Evolutionary conservation across 441 rosid species (phyloP), one percentile per base, ranked within the genome.

Genomic region (Corymbia calophylla): DNA sequence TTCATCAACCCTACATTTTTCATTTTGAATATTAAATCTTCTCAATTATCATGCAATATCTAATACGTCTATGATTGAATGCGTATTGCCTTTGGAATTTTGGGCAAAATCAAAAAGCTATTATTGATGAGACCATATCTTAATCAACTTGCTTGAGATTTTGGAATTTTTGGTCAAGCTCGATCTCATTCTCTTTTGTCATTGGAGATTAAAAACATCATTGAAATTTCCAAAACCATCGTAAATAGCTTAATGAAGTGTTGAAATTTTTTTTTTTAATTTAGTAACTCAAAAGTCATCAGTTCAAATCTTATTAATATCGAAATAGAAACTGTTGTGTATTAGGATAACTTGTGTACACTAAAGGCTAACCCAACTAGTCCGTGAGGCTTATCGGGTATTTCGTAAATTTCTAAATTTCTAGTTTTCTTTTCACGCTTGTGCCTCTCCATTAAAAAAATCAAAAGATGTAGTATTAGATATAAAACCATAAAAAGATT

Each of bases 1-100:
- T 17, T 12, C 0, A 1, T 32, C 13, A 0, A 8, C 5, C 5
- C 14, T 9, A 1, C 1, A 5, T 13, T 32, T 5, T 13, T 68
- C 14, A 9, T 68, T 14, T 19, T 5, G 11, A 3, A 18, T 18
- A 7, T 68, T 68, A 5, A 32, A 68, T 68, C 47, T 66, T 66
- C 11, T 31, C 80, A 17, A 68, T 68, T 32, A 32, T 68, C 18
- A 17, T 68, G 25, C 25, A 9, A 32, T 18, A 68, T 68, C 4
- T 32, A 66, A 66, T 31, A 31, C 5, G 21, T 68, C 23, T 68
- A 32, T 68, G 47, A 31, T 31, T 32, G 44, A 18, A 68, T 9
- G 80, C 1, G 13, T 9, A 32, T 32, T 32, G 23, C 4, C 5
- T 68, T 32, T 9, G 47, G 25, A 68, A 10, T 2, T 68, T 6